Evolutionary conservation across 73 alveolate species (phyloP).

Genomic region (Paramecium primaurelia): DNA sequence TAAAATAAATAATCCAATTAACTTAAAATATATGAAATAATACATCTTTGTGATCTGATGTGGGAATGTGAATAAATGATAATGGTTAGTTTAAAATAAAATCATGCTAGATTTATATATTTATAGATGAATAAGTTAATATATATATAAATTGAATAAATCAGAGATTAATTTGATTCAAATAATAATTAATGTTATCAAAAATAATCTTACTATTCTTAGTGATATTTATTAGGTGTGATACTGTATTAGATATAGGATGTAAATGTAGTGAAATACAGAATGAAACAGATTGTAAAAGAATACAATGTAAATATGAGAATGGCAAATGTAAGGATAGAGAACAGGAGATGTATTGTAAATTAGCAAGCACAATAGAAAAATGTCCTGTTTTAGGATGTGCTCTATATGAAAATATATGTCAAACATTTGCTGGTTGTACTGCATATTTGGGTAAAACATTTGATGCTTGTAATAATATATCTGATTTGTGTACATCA

Average conservation of each 20-base stretch:
- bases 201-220: background rate
- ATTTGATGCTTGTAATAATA: background rate
- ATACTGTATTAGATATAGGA: background rate
- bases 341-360: background rate
- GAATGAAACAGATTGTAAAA: background rate
- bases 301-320: background rate
- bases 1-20: too few species aligned
- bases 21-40: too few species aligned
- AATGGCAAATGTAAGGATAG: background rate
- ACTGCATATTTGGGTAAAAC: background rate
- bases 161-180: background rate
- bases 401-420: background rate
- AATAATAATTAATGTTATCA: background rate
- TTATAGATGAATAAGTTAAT: background rate
- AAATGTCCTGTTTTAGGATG: slow-evolving; percentile 6
- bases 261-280: background rate
- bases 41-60: background rate
- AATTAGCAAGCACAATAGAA: background rate
- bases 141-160: background rate
- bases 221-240: background rate
- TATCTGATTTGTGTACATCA: background rate
- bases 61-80: background rate
- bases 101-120: too few species aligned
- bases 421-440: slow-evolving; percentile 22
- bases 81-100: background rate